These are phyloP conservation scores for Primulina tabacum DNA, from an alignment of 257 asterid species.

Conservation along the genomic window DNA sequence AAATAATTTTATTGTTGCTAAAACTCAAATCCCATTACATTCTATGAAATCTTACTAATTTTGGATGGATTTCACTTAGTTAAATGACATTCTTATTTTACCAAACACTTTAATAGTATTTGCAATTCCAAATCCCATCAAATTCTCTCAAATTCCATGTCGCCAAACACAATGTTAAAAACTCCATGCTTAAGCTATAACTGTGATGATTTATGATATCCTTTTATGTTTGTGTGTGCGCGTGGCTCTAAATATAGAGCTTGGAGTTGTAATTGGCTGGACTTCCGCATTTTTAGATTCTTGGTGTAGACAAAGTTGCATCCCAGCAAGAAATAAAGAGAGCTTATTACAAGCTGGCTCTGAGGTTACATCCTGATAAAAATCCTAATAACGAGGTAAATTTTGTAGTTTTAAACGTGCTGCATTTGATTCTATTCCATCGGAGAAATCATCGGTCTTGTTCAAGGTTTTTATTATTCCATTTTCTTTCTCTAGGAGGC, in stretches of 20 bases:
- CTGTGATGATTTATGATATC: not conserved
- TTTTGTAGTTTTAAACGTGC: slow-evolving; percentile 6
- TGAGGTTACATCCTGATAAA: slow-evolving; percentile 87
- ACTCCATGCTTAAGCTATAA: no score
- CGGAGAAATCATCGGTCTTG: not conserved
- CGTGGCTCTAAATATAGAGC: not conserved
- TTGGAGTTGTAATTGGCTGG: not conserved
- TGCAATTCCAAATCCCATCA: no score
- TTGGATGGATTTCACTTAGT: no score
- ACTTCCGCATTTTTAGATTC: slow-evolving; percentile 42
- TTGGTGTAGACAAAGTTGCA: slow-evolving; percentile 74
- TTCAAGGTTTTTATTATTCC: slow-evolving; percentile 12
- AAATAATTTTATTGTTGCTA: no score
- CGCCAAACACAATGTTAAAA: no score
- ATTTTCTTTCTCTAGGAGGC: slow-evolving; percentile 57
- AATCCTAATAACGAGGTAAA: slow-evolving; percentile 84
- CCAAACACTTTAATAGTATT: no score
- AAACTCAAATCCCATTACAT: no score
- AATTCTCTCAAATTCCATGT: no score
- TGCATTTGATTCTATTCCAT: slow-evolving; percentile 8
- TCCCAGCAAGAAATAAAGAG: slow-evolving; percentile 78
- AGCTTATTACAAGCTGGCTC: slow-evolving; percentile 84
- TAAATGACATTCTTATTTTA: no score
- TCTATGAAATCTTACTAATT: no score
- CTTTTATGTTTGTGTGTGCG: not conserved